Evolutionary conservation across 371 early-diverging fungal genomes (phyloP).

Genomic region (Rhizopus microsporus): DNA sequence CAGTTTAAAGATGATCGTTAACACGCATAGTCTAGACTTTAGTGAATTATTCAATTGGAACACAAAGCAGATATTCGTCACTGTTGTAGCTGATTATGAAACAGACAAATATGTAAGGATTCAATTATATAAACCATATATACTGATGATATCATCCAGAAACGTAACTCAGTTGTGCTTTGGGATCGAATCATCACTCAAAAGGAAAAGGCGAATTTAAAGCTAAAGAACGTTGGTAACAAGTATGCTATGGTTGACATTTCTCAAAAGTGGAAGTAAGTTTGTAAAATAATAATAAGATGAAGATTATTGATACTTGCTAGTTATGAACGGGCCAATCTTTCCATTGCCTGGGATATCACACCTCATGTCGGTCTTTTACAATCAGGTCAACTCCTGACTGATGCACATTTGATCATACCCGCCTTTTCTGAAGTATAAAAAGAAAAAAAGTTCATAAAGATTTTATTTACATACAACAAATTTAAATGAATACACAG

Average conservation of each 20-base stretch:
- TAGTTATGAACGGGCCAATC: constrained; percentile 62
- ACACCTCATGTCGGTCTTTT: constrained; percentile 87
- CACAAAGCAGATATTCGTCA: constrained; percentile 93
- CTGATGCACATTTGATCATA: constrained; percentile 11
- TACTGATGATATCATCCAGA: constrained; percentile 14
- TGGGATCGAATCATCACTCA: constrained; percentile 90
- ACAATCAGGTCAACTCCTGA: constrained; percentile 50
- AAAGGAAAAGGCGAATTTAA: constrained; percentile 68
- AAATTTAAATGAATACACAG: background rate
- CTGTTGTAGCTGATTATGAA: constrained; percentile 83
- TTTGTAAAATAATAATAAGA: background rate
- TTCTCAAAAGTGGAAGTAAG: constrained; percentile 70
- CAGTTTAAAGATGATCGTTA: background rate
- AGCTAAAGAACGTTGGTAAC: constrained; percentile 62
- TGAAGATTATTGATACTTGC: background rate
- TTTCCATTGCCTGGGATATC: constrained; percentile 86
- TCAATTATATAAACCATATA: background rate
- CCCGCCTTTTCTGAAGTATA: constrained; percentile 17
- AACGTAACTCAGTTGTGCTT: constrained; percentile 79
- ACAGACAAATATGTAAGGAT: constrained; percentile 60
- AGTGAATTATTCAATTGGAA: constrained; percentile 92
- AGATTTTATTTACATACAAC: background rate
- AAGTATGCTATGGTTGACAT: constrained; percentile 76
- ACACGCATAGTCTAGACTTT: constrained; percentile 60
- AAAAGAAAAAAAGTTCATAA: constrained; percentile 5